Percentiles rank a stretch among this genome's conserved stretches.
Conservation (phyloP, 345 rosid species). For the Gossypium arboreum region DNA sequence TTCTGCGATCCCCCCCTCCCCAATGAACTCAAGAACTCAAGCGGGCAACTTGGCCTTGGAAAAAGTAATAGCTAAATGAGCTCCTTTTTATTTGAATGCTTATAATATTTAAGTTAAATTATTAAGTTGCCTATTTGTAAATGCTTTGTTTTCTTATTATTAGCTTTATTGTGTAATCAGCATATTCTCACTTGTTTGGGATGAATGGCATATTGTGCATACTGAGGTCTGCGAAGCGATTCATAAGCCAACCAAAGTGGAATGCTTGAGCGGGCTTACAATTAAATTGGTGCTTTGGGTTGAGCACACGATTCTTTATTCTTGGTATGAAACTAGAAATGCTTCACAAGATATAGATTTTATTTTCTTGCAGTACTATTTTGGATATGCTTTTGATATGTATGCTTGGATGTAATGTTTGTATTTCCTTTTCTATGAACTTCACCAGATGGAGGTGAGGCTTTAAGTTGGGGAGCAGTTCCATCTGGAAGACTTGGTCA, state of each 20-base stretch:
- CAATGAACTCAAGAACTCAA: constrained; percentile 46
- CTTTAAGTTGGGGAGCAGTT: constrained; percentile 90
- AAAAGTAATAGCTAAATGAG: constrained; percentile 47
- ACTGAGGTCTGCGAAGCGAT: too few species aligned
- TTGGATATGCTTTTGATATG: constrained; percentile 5
- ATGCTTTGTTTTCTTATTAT: not conserved
- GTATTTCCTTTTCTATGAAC: constrained; percentile 16
- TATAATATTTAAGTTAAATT: not conserved
- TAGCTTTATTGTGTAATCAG: not conserved
- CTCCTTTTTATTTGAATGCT: constrained; percentile 11
- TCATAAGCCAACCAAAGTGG: constrained; percentile 62
- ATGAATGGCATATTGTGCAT: constrained; percentile 2
- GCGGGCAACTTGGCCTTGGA: constrained; percentile 95
- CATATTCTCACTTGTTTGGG: constrained; percentile 13
- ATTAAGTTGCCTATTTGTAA: not conserved
- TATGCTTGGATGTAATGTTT: constrained; percentile 6
- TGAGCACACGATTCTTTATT: constrained; percentile 79
- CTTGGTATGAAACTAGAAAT: constrained; percentile 46
- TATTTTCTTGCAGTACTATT: not conserved
- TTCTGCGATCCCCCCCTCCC: not conserved
- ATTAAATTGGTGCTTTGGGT: constrained; percentile 69
- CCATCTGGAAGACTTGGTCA: constrained; percentile 91
- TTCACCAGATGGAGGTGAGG: constrained; percentile 63
- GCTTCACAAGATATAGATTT: constrained; percentile 12
- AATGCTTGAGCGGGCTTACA: constrained; percentile 61